Percentiles rank a stretch among this genome's conserved stretches.
phyloP scores from a whole-genome alignment of 2,329 filamentous ascomycete species.

The Talaromyces sp. region DNA sequence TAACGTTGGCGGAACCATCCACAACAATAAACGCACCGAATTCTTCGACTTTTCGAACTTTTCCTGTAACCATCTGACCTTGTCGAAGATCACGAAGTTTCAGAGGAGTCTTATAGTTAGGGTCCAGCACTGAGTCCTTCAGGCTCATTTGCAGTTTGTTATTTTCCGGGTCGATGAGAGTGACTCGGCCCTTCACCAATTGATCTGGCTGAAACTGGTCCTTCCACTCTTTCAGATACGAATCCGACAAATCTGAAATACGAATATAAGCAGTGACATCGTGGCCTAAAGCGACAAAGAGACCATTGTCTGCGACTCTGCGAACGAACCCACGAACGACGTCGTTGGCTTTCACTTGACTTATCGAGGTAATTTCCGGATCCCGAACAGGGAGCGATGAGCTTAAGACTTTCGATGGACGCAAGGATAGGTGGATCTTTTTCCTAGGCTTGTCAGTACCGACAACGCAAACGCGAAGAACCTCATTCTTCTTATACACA shows the following conservation, averaged over 20 bases:
- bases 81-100: slow-evolving; percentile 69
- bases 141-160: slow-evolving; percentile 78
- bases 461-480: slow-evolving; percentile 80
- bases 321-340: slow-evolving; percentile 88
- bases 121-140: slow-evolving; percentile 76
- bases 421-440: slow-evolving; percentile 70
- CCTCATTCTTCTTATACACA: slow-evolving; percentile 73
- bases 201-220: slow-evolving; percentile 80
- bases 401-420: slow-evolving; percentile 83
- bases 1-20: slow-evolving; percentile 80
- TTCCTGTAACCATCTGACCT: slow-evolving; percentile 81
- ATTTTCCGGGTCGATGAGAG: slow-evolving; percentile 60
- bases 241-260: slow-evolving; percentile 82
- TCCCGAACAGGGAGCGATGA: slow-evolving; percentile 77
- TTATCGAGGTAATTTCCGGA: slow-evolving; percentile 64
- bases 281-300: slow-evolving; percentile 80
- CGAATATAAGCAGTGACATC: slow-evolving; percentile 76
- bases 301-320: slow-evolving; percentile 78
- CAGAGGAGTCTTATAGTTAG: slow-evolving; percentile 67
- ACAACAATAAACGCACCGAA: slow-evolving; percentile 93
- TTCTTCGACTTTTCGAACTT: slow-evolving; percentile 86
- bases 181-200: slow-evolving; percentile 80
- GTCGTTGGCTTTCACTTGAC: slow-evolving; percentile 70
- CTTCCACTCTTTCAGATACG: slow-evolving; percentile 94
- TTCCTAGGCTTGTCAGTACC: slow-evolving; percentile 79